Evolutionary conservation across 805 yeast species (phyloP).

Genomic region (Wickerhamiella musiphila): DNA sequence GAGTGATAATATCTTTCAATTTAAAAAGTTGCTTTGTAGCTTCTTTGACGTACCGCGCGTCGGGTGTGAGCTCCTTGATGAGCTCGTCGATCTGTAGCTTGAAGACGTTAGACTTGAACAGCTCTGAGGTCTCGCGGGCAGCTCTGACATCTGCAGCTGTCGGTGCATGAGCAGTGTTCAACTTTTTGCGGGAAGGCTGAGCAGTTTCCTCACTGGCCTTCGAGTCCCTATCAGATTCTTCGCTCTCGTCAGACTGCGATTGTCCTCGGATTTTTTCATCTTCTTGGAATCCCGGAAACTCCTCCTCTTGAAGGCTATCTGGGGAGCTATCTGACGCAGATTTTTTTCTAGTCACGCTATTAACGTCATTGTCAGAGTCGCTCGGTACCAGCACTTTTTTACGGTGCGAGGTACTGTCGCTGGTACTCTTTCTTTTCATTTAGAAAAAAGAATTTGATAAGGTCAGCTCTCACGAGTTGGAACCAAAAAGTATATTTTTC

Average conservation of each 20-base stretch:
- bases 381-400: too few species aligned
- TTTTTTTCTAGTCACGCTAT: too few species aligned
- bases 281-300: too few species aligned
- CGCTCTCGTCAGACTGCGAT: not conserved
- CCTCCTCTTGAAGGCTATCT: too few species aligned
- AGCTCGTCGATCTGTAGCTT: conserved; percentile 89
- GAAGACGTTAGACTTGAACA: conserved; percentile 89
- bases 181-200: not conserved
- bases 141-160: conserved; percentile 59
- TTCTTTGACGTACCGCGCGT: conserved; percentile 51
- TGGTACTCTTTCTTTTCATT: too few species aligned
- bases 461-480: too few species aligned
- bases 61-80: conserved; percentile 58
- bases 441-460: too few species aligned
- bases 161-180: not conserved
- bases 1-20: conserved; percentile 33
- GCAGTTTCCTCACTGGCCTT: conserved; percentile 3
- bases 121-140: conserved; percentile 84
- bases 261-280: too few species aligned
- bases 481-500: too few species aligned
- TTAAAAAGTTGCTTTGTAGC: conserved; percentile 39
- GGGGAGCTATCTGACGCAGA: too few species aligned
- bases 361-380: too few species aligned
- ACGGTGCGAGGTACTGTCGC: too few species aligned
- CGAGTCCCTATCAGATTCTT: conserved; percentile 2